phyloP scores from a whole-genome alignment of 83 land plant species.

The Picea abies region DNA sequence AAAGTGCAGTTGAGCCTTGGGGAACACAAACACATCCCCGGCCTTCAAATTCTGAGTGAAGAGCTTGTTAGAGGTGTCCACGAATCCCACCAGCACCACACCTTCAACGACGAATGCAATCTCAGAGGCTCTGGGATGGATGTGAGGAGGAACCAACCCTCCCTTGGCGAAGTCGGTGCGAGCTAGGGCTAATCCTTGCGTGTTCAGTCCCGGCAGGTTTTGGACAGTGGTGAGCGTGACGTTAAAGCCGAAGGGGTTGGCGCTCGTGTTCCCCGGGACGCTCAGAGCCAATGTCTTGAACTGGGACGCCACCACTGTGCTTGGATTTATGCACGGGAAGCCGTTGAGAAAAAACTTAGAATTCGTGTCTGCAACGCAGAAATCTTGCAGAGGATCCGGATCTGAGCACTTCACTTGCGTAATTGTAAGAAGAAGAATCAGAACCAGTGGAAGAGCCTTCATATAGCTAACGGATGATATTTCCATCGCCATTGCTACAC shows the following conservation, averaged over 20 bases:
- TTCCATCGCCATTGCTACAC: no score
- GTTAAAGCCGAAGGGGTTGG: no score
- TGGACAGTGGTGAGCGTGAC: slow-evolving; percentile 12
- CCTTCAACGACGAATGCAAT: slow-evolving; percentile 30
- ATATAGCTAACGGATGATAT: no score
- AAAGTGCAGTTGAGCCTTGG: no score
- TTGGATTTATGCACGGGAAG: no score
- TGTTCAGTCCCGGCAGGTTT: slow-evolving; percentile 32
- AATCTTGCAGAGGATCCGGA: slow-evolving; percentile 9
- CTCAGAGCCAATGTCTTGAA: slow-evolving; percentile 20
- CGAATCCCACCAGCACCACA: slow-evolving; percentile 43
- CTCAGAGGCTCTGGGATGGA: slow-evolving; percentile 22
- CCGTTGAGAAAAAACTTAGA: neutral
- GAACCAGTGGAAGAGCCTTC: no score
- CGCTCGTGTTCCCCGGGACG: no score
- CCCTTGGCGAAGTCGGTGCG: no score
- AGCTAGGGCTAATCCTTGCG: slow-evolving; percentile 19
- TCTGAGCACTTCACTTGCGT: slow-evolving; percentile 5
- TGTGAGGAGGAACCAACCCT: no score
- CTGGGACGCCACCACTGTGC: slow-evolving; percentile 3
- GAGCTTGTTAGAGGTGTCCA: neutral
- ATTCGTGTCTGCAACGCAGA: slow-evolving; percentile 21
- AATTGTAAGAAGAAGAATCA: no score
- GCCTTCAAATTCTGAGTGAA: no score
- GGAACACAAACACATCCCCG: no score